phyloP scores from a whole-genome alignment of 345 rosid genomes.

The Citrus sp. region DNA sequence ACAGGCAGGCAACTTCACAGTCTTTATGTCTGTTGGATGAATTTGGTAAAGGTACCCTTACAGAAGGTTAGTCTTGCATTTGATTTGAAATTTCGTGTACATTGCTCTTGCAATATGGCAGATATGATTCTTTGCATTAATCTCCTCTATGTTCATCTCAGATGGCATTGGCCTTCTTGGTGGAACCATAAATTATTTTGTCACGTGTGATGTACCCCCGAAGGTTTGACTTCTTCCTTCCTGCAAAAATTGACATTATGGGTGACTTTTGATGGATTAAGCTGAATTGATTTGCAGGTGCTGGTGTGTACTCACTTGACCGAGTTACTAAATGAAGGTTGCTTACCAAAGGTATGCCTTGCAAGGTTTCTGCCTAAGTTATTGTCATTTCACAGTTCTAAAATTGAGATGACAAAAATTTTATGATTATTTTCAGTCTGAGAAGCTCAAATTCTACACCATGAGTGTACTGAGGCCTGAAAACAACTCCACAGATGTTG shows the following conservation, averaged over 20 bases:
- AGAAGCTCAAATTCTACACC: constrained; percentile 74
- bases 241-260: not conserved
- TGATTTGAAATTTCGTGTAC: not conserved
- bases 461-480: constrained; percentile 92
- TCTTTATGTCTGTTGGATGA: constrained; percentile 92
- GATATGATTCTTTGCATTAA: not conserved
- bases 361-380: constrained; percentile 7
- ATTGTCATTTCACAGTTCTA: not conserved
- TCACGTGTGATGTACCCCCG: constrained; percentile 59
- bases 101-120: not conserved
- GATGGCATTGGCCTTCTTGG: constrained; percentile 99
- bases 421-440: constrained; percentile 47
- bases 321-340: constrained; percentile 66
- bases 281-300: constrained; percentile 45
- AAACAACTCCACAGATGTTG: constrained; percentile 41
- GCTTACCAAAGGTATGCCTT: constrained; percentile 62
- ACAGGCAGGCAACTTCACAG: constrained; percentile 88
- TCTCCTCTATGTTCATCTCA: constrained; percentile 26
- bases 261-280: not conserved
- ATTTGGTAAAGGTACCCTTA: constrained; percentile 99
- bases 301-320: constrained; percentile 88
- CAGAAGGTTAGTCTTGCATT: constrained; percentile 62
- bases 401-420: not conserved
- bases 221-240: constrained; percentile 56
- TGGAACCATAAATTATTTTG: constrained; percentile 80